These are phyloP conservation scores for Catharanthus roseus DNA, from an alignment of 257 asterid genomes.

Conservation along the genomic window DNA sequence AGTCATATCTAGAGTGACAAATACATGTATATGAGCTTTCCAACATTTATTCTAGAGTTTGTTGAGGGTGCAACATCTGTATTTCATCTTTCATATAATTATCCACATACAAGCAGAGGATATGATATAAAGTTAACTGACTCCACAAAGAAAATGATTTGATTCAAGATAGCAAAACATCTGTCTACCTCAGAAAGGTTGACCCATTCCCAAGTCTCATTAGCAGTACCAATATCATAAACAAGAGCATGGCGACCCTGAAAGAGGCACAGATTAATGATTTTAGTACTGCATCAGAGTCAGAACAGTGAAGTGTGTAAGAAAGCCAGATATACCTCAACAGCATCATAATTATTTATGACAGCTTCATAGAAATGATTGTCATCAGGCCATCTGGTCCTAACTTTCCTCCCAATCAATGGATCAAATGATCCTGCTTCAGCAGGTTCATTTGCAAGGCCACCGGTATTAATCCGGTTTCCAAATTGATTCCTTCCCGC, in stretches of 20 bases:
- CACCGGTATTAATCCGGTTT: slow-evolving; percentile 54
- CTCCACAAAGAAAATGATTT: slow-evolving; percentile 1
- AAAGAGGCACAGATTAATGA: slow-evolving; percentile 18
- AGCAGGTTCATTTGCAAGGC: slow-evolving; percentile 46
- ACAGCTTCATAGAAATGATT: slow-evolving; percentile 89
- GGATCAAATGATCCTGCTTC: slow-evolving; percentile 54
- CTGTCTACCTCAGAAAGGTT: slow-evolving; percentile 55
- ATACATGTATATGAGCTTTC: background rate
- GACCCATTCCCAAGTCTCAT: slow-evolving; percentile 73
- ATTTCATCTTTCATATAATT: background rate
- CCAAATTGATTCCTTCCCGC: slow-evolving; percentile 75
- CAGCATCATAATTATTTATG: slow-evolving; percentile 59
- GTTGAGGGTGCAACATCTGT: background rate
- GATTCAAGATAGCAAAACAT: slow-evolving; percentile 14
- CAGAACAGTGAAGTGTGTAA: slow-evolving; percentile 3
- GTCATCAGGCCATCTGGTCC: slow-evolving; percentile 98
- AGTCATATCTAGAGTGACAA: background rate
- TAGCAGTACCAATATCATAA: slow-evolving; percentile 47
- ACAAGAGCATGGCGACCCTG: slow-evolving; percentile 76
- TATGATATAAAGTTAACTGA: background rate
- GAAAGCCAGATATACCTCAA: slow-evolving; percentile 43
- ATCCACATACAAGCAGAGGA: background rate
- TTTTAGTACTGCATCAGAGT: slow-evolving; percentile 19
- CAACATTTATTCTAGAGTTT: background rate
- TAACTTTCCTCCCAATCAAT: slow-evolving; percentile 76